Percentiles rank a stretch among this genome's conserved stretches.
These are phyloP conservation scores for Microbotryum scabiosae DNA, from an alignment of 1,284 basidiomycete species.

Conservation along the genomic window DNA sequence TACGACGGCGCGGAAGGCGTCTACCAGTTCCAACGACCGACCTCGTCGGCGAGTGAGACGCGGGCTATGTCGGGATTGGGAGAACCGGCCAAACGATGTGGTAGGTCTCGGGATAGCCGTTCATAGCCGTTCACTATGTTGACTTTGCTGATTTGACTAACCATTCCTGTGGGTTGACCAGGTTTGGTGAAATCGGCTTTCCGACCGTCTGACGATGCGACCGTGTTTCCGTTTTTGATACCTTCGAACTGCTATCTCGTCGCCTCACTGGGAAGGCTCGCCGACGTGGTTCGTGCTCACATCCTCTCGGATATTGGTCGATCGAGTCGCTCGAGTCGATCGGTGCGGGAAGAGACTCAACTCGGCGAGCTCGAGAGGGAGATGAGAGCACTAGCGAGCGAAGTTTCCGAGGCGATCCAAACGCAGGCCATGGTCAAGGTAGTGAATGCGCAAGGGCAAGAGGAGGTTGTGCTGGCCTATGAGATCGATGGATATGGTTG, in stretches of 20 bases:
- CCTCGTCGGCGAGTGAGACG: conserved; percentile 30
- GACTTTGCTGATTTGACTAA: not conserved
- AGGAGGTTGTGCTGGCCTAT: conserved; percentile 32
- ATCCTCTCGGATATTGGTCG: not conserved
- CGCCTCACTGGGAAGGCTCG: conserved; percentile 11
- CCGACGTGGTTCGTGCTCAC: conserved; percentile 11
- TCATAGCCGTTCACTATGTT: not conserved
- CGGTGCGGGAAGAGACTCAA: not conserved
- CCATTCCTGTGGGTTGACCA: conserved; percentile 7
- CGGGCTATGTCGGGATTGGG: conserved; percentile 32
- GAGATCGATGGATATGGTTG: conserved; percentile 35
- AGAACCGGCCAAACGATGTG: conserved; percentile 16
- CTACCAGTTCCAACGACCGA: conserved; percentile 32
- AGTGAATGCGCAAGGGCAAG: conserved; percentile 18
- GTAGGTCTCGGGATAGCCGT: not conserved
- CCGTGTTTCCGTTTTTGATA: conserved; percentile 31
- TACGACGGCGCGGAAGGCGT: conserved; percentile 30
- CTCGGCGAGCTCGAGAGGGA: no score
- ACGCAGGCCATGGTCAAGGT: not conserved
- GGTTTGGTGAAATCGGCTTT: conserved; percentile 34
- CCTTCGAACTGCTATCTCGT: conserved; percentile 31
- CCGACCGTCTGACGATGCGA: conserved; percentile 33
- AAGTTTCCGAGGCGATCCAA: conserved; percentile 2
- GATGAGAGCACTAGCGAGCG: not conserved
- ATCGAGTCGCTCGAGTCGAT: not conserved